phyloP scores from a whole-genome alignment of 192 early-diverging fungal species.

The Oehlia diaphana region DNA sequence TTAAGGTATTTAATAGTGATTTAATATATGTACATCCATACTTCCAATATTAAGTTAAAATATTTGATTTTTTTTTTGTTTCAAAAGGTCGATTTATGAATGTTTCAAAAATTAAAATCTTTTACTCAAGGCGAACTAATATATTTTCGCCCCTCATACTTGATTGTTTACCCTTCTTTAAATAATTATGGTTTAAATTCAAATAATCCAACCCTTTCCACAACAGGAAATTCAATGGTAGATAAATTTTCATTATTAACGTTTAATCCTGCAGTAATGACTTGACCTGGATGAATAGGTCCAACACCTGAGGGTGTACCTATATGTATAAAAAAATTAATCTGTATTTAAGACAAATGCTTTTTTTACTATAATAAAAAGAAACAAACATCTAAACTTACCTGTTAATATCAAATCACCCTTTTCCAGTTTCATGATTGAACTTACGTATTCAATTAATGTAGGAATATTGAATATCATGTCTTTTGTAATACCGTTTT shows the following conservation, averaged over 20 bases:
- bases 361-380: not conserved
- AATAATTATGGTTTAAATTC: not conserved
- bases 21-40: not conserved
- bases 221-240: conserved; percentile 48
- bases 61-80: no score
- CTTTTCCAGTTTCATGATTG: conserved; percentile 85
- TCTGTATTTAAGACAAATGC: not conserved
- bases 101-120: no score
- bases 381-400: conserved; percentile 15
- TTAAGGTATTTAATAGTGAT: not conserved
- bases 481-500: conserved; percentile 84
- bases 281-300: conserved; percentile 75
- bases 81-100: no score
- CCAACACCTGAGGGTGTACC: conserved; percentile 90
- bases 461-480: conserved; percentile 92
- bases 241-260: conserved; percentile 45
- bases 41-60: no score
- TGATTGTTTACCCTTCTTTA: no score
- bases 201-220: conserved; percentile 35
- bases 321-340: conserved; percentile 15
- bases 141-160: no score
- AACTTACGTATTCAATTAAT: conserved; percentile 77
- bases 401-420: conserved; percentile 93
- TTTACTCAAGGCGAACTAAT: no score
- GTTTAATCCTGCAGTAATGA: conserved; percentile 70